These are phyloP conservation scores for Canna indica DNA, from an alignment of 176 grass and related monocot genomes.

Conservation along the genomic window DNA sequence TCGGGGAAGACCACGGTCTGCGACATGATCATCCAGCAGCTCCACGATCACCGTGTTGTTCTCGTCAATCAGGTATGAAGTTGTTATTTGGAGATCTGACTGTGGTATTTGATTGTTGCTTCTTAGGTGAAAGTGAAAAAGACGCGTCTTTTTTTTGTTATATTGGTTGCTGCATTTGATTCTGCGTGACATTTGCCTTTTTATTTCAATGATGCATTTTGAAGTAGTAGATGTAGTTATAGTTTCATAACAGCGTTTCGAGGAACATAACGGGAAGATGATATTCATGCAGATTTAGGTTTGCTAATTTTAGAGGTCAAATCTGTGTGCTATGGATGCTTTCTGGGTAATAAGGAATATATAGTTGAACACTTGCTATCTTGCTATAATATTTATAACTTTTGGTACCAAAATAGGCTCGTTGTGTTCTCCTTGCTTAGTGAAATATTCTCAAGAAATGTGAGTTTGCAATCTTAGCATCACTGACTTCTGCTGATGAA, in stretches of 20 bases:
- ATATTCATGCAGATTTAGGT: not conserved
- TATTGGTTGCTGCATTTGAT: not conserved
- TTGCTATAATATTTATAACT: not conserved
- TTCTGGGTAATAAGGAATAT: not conserved
- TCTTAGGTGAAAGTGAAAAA: not conserved
- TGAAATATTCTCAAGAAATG: not conserved
- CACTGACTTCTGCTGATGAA: not conserved
- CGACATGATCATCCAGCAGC: conserved; percentile 99
- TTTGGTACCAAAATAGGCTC: not conserved
- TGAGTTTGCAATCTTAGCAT: not conserved
- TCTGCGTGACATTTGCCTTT: not conserved
- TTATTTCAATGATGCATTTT: not conserved
- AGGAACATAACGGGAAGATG: not conserved
- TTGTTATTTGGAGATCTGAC: not conserved
- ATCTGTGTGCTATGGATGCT: not conserved
- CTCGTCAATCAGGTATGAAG: conserved; percentile 65
- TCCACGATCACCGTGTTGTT: conserved; percentile 90
- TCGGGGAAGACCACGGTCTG: conserved; percentile 99
- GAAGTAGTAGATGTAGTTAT: not conserved
- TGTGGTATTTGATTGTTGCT: not conserved
- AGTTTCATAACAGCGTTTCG: not conserved
- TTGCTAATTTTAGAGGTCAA: not conserved
- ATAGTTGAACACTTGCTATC: not conserved
- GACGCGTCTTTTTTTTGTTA: not conserved
- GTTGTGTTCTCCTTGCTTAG: not conserved